A percentile compares a stretch with the other conserved stretches of the same genome.
Evolutionary conservation across 768 basidiomycete species (phyloP).

Genomic region (Lactifluus hygrophoroides): DNA sequence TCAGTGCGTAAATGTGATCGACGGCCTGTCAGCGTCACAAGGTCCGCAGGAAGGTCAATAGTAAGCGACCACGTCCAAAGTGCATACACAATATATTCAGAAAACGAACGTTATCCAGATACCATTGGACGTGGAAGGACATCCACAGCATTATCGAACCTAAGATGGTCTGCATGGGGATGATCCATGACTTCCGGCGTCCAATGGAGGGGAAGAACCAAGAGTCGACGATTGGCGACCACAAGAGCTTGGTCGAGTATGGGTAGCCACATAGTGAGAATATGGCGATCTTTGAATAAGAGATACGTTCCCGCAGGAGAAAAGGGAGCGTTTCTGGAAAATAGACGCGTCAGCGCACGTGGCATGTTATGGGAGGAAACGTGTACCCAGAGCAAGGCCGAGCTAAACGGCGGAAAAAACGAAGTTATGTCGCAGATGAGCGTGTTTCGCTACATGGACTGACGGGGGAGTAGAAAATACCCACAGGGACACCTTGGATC

Average conservation of each 20-base stretch:
- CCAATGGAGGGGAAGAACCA: slow-evolving; percentile 74
- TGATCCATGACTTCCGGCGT: slow-evolving; percentile 95
- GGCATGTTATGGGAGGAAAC: slow-evolving; percentile 30
- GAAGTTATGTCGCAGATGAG: background rate
- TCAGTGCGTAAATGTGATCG: slow-evolving; percentile 69
- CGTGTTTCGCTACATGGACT: too few relatives aligned
- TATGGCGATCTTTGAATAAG: slow-evolving; percentile 92
- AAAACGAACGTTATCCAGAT: slow-evolving; percentile 65
- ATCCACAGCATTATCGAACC: slow-evolving; percentile 77
- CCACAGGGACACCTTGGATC: slow-evolving; percentile 81
- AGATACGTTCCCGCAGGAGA: slow-evolving; percentile 88
- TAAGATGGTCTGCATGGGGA: slow-evolving; percentile 90
- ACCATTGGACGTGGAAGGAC: slow-evolving; percentile 59
- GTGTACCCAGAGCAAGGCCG: slow-evolving; percentile 20
- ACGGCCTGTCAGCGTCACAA: slow-evolving; percentile 51
- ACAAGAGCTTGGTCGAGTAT: slow-evolving; percentile 92
- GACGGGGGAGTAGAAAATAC: slow-evolving; percentile 24
- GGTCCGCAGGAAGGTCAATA: background rate
- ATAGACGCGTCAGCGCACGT: slow-evolving; percentile 42
- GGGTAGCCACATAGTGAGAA: slow-evolving; percentile 91
- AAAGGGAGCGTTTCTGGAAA: slow-evolving; percentile 85
- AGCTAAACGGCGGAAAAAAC: background rate
- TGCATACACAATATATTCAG: background rate
- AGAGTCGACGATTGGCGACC: slow-evolving; percentile 97
- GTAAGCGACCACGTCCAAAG: background rate